These are phyloP conservation scores for Scheffersomyces spartinae DNA, from an alignment of 805 yeast species.

Conservation along the genomic window DNA sequence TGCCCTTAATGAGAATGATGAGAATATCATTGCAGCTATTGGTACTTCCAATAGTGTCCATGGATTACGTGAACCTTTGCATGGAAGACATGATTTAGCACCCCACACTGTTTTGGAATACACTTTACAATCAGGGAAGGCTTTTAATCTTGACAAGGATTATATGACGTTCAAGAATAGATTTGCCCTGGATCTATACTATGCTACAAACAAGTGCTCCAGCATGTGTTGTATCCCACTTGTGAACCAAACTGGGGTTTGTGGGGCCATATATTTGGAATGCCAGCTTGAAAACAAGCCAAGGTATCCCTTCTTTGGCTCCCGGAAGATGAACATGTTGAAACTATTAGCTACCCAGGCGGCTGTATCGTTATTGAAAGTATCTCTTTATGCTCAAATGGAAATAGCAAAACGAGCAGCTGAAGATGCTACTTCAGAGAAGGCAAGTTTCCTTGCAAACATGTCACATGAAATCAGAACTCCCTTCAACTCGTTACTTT, in stretches of 20 bases:
- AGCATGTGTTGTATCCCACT: constrained; percentile 36
- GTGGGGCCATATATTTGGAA: constrained; percentile 39
- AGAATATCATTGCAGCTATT: constrained; percentile 16
- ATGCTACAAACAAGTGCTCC: constrained; percentile 16
- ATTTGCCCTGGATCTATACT: constrained; percentile 31
- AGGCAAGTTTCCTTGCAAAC: constrained; percentile 39
- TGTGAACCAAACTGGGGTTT: constrained; percentile 24
- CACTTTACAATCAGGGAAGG: constrained; percentile 23
- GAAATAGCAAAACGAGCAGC: constrained; percentile 31
- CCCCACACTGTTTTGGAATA: constrained; percentile 30
- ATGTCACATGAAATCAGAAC: constrained; percentile 49
- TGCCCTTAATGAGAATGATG: constrained; percentile 10
- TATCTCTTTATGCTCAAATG: constrained; percentile 35
- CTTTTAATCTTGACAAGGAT: constrained; percentile 25
- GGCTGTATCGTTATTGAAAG: constrained; percentile 38
- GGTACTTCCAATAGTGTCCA: constrained; percentile 15
- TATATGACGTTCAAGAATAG: constrained; percentile 17
- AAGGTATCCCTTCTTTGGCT: constrained; percentile 13
- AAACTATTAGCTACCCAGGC: constrained; percentile 39
- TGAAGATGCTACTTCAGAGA: constrained; percentile 43
- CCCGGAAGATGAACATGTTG: constrained; percentile 26
- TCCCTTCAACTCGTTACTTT: constrained; percentile 40
- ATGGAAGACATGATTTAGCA: constrained; percentile 28
- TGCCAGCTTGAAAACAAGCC: constrained; percentile 3
- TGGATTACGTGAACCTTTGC: constrained; percentile 19